Percentiles rank a stretch among this genome's conserved stretches.
These are phyloP conservation scores for Fusarium redolens DNA, from an alignment of 2,329 filamentous ascomycete genomes.

Conservation along the genomic window DNA sequence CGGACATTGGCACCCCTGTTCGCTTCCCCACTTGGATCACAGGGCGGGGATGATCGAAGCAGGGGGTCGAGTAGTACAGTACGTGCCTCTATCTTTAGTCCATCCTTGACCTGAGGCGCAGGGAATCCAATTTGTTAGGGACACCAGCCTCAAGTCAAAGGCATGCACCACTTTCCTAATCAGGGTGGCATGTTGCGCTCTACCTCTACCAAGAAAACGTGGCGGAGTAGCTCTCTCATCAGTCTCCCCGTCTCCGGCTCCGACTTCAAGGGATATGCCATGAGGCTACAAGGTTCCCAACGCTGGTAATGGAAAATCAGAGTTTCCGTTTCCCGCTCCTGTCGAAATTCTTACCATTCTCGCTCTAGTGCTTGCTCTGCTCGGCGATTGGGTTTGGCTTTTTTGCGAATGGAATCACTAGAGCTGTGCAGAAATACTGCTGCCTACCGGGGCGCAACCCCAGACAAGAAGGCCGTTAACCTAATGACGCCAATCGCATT, in stretches of 20 bases:
- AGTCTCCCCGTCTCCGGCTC: slow-evolving; percentile 24
- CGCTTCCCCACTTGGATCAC: slow-evolving; percentile 22
- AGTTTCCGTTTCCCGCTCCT: slow-evolving; percentile 15
- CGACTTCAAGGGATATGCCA: background rate
- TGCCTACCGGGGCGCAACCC: slow-evolving; percentile 33
- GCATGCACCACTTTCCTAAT: slow-evolving; percentile 21
- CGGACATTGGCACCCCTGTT: slow-evolving; percentile 35
- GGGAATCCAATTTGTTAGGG: background rate
- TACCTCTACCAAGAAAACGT: slow-evolving; percentile 24
- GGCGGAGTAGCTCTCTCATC: slow-evolving; percentile 32
- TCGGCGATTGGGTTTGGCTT: background rate
- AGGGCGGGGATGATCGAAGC: slow-evolving; percentile 32
- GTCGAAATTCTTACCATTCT: background rate
- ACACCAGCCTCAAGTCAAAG: slow-evolving; percentile 22
- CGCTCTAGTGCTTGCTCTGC: background rate
- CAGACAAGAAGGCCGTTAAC: slow-evolving; percentile 29
- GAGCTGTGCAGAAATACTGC: slow-evolving; percentile 19
- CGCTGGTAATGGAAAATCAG: background rate
- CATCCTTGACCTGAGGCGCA: background rate
- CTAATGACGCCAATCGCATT: slow-evolving; percentile 26
- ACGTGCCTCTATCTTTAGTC: background rate
- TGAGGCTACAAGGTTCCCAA: background rate
- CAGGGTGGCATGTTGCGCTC: slow-evolving; percentile 28
- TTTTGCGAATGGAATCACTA: slow-evolving; percentile 13
- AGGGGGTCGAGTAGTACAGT: background rate